Base-by-base conservation (phyloP, 495 filamentous ascomycete species). In the Aspergillus indologenus region DNA sequence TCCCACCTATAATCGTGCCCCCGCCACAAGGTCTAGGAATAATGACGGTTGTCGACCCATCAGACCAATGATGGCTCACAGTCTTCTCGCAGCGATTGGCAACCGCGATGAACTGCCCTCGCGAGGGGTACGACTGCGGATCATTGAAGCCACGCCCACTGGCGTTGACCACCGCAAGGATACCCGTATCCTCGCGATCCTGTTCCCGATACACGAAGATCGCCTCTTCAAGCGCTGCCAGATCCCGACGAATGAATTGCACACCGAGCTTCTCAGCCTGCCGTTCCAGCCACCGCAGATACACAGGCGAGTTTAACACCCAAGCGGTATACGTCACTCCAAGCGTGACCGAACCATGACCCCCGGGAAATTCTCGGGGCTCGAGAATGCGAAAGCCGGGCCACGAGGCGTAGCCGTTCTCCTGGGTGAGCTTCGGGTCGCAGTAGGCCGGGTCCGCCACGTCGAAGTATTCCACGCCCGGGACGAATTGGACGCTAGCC, bases 1-100 rank as follows among this genome's bases (percentile, higher is more conserved):
- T 83, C 0, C 81, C 81, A 7, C 81, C 81, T 22, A 84, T 75
- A 7, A 83, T 65, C 0, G 81, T 83, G 0, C 81, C 81, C n/a
- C 80, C 78, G 6, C 77, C 71, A 34, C 77, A 75, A 19, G 71
- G 71, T 0, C 81, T 71, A 1, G 81, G 78, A 0, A 84, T 73
- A 34, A 68, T 74, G 59, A 82, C 81, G 1, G 70, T 71, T 75
- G 76, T 81, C 22, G 60, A 70, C 4, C 78, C 79, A 51, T 80
- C 75, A 11, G 71, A 70, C 50, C 80, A 76, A 58, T 83, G 73
- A 26, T 76, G 61, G 26, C 80, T 83, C 14, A 83, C 67, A 0
- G 81, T 81, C 14, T 63, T 69, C 5, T 65, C 65, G 57, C 72
- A 79, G n/a, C 48, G 23, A 26, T 67, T 67, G 1, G 53, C 50